Conservation (phyloP, 768 basidiomycete genomes). For the Heimioporus sp. region DNA sequence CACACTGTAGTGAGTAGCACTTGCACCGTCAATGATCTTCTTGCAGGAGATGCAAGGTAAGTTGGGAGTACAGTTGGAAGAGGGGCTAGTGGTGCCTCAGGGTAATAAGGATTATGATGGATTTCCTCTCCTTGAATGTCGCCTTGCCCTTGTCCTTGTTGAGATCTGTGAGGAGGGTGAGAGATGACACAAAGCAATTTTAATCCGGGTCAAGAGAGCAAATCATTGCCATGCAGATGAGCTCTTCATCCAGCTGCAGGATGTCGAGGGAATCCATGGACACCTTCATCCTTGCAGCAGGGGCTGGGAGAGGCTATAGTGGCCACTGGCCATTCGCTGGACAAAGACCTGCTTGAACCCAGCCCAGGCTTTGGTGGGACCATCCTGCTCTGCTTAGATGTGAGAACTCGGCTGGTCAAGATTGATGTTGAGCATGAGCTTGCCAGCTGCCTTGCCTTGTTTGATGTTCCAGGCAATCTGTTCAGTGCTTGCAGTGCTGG, state of each 20-base stretch:
- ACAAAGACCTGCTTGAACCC: not conserved
- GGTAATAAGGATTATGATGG: not conserved
- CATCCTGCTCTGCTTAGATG: not conserved
- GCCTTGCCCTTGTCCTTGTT: constrained; percentile 8
- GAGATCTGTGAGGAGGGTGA: constrained; percentile 3
- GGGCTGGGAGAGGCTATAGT: not conserved
- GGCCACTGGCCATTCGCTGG: not conserved
- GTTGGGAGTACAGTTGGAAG: too few relatives aligned
- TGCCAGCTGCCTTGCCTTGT: constrained; percentile 1
- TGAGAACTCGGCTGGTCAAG: not conserved
- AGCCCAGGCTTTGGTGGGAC: not conserved
- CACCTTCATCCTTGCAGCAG: not conserved
- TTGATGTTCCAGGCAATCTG: not conserved
- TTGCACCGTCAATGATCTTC: too few relatives aligned
- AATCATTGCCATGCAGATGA: too few relatives aligned
- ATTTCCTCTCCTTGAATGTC: constrained; percentile 1
- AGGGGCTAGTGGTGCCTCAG: too few relatives aligned
- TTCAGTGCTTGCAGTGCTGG: not conserved
- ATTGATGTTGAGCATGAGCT: not conserved
- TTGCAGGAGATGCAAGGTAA: too few relatives aligned
- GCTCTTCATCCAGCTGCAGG: not conserved
- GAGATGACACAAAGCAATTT: not conserved
- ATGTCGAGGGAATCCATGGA: not conserved
- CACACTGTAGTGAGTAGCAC: too few relatives aligned
- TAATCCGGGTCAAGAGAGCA: too few relatives aligned